Percentiles rank a stretch among this genome's conserved stretches.
These are phyloP conservation scores for Malania oleifera DNA, from an alignment of 164 flowering plant genomes.

Conservation along the genomic window DNA sequence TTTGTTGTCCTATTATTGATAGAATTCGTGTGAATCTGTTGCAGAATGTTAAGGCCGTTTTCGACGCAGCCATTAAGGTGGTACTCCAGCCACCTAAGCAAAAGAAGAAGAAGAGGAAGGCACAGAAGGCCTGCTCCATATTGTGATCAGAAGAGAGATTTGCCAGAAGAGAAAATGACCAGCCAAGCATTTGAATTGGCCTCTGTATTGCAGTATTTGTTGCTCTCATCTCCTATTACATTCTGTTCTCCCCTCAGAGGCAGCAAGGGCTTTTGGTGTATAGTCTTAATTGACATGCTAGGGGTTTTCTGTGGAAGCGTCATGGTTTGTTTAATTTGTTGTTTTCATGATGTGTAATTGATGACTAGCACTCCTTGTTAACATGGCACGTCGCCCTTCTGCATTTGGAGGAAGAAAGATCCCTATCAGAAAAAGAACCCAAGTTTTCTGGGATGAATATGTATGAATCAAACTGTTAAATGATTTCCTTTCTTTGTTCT, in stretches of 20 bases:
- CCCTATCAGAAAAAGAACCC: neutral
- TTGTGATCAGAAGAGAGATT: conserved; percentile 27
- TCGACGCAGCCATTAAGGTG: conserved; percentile 68
- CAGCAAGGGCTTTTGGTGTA: conserved; percentile 21
- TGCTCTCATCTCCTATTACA: neutral
- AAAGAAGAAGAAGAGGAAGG: conserved; percentile 52
- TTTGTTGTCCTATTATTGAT: neutral
- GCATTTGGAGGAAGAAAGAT: conserved; percentile 8
- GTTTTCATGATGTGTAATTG: conserved; percentile 1
- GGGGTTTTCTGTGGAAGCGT: conserved; percentile 20
- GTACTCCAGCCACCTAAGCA: conserved; percentile 65
- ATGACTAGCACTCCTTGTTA: conserved; percentile 15
- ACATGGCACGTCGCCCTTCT: neutral
- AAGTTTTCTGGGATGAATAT: neutral
- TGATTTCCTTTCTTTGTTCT: too few species aligned
- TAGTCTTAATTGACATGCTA: conserved; percentile 25
- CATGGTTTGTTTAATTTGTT: conserved; percentile 9
- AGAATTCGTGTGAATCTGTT: neutral
- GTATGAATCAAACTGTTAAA: too few species aligned
- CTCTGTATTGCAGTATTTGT: neutral
- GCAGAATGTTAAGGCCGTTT: conserved; percentile 70
- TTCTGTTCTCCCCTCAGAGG: conserved; percentile 6
- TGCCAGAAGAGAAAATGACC: conserved; percentile 9
- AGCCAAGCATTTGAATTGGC: conserved; percentile 4
- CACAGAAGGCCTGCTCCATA: conserved; percentile 43